Evolutionary conservation across 352 stramenopile genomes (phyloP), one percentile per base, ranked within the genome.

Genomic region (Hyaloperonospora arabidopsidis): DNA sequence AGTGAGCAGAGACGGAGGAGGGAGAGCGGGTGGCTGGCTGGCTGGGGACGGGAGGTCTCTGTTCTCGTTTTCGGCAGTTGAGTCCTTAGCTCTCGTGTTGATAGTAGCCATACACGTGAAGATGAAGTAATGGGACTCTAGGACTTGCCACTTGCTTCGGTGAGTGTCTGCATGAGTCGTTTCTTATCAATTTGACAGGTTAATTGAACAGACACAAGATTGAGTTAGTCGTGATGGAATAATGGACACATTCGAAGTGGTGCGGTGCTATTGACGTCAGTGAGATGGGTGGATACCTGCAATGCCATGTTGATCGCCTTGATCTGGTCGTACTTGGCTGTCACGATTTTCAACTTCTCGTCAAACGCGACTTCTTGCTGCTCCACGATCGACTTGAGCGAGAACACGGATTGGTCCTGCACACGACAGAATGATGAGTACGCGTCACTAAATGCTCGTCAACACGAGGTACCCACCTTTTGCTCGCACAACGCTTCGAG

Each of bases 231-330:
- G 25, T 8, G 25, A 32, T 32, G 4, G 25, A 8, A 32, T 4
- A 32, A 8, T 8, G 8, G 8, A 32, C 25, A 32, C 25, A 32
- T 32, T 4, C 25, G 25, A n/a, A 32, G 25, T 32, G 25, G 25
- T 32, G 25, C 25, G 4, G 25, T 8, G 8, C 25, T n/a, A n/a
- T n/a, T n/a, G 8, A n/a, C 50, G 23, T 39, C 21, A 45, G 1
- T 25, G 2, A 13, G 40, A 23, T 29, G 18, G 29, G 12, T 29
- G 18, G 29, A 12, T 64, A 88, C 80, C 72, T 91, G 82, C 19
- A 93, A 61, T 2, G 78, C 72, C 50, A 90, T 57, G 53, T 89
- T 93, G 51, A 93, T 88, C 28, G 70, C 65, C 57, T 90, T 90
- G 17, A 86, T 73, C 55, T 93, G 77, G 35, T 80, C 71, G 54